Conservation (phyloP, 108 stramenopile genomes). For the Conticribra weissflogii region DNA sequence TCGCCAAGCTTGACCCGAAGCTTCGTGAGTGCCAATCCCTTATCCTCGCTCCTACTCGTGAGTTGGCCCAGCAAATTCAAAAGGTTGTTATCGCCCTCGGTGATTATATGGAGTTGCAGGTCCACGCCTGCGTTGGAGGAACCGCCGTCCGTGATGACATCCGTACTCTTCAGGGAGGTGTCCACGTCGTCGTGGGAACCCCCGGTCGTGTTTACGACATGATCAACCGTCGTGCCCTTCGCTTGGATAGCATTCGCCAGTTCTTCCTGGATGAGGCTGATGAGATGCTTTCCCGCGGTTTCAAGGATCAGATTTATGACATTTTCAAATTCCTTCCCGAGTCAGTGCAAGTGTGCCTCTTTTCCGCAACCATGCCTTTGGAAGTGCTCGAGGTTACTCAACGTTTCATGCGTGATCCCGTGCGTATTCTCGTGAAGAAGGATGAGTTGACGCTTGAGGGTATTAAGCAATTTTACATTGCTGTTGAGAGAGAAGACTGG, state of each 20-base stretch:
- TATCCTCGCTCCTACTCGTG: slow-evolving; percentile 98
- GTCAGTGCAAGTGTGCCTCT: slow-evolving; percentile 97
- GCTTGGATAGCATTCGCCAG: slow-evolving; percentile 89
- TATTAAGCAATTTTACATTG: slow-evolving; percentile 99
- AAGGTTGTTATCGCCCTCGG: slow-evolving; percentile 99
- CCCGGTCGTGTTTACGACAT: slow-evolving; percentile 99
- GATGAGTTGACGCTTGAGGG: slow-evolving; percentile 99
- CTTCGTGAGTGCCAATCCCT: slow-evolving; percentile 96
- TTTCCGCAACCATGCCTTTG: slow-evolving; percentile 99
- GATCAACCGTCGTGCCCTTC: slow-evolving; percentile 98
- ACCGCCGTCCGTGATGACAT: slow-evolving; percentile 99
- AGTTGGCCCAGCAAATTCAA: slow-evolving; percentile 99
- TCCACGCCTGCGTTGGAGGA: slow-evolving; percentile 99
- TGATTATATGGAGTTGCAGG: slow-evolving; percentile 98
- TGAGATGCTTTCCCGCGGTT: slow-evolving; percentile 99
- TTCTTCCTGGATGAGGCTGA: slow-evolving; percentile 99
- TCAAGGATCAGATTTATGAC: slow-evolving; percentile 99
- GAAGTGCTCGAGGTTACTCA: slow-evolving; percentile 99
- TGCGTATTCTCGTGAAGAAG: slow-evolving; percentile 99
- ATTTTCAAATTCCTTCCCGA: slow-evolving; percentile 99
- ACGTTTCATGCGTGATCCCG: slow-evolving; percentile 99
- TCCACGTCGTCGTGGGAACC: slow-evolving; percentile 99
- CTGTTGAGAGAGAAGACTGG: slow-evolving; percentile 98
- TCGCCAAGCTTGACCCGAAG: slow-evolving; percentile 93
- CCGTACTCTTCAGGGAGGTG: slow-evolving; percentile 96